A percentile compares a stretch with the other conserved stretches of the same genome.
These are phyloP conservation scores for Ceratocystis smalleyi DNA, from an alignment of 2,329 filamentous ascomycete genomes.

Conservation along the genomic window DNA sequence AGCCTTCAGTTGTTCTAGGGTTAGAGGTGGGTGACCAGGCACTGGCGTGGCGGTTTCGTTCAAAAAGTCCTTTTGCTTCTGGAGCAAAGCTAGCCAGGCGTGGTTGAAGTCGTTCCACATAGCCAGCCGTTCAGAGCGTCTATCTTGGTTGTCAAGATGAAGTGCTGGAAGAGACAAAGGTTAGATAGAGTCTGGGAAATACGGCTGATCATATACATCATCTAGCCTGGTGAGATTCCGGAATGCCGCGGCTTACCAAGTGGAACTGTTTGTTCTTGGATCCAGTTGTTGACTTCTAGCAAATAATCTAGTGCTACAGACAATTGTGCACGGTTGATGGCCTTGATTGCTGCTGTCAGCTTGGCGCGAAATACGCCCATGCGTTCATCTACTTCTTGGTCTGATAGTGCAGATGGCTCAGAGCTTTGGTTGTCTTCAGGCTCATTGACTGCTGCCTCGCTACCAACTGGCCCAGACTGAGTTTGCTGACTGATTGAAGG, in stretches of 20 bases:
- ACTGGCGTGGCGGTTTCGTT: conserved; percentile 40
- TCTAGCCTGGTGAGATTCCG: not conserved
- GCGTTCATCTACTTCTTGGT: conserved; percentile 2
- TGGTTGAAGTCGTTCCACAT: conserved; percentile 92
- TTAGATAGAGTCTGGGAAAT: not conserved
- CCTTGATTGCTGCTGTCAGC: not conserved
- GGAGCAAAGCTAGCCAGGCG: conserved; percentile 71
- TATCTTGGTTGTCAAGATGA: conserved; percentile 16
- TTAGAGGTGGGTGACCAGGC: conserved; percentile 41
- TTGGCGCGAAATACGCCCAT: not conserved
- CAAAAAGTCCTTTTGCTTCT: conserved; percentile 69
- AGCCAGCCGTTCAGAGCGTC: conserved; percentile 48
- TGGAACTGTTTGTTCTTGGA: not conserved
- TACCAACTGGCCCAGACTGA: conserved; percentile 1
- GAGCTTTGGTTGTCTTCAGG: not conserved
- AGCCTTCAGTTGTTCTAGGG: conserved; percentile 52
- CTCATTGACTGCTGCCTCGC: not conserved
- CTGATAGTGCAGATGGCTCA: not conserved
- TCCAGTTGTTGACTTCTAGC: conserved; percentile 2
- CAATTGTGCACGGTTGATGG: not conserved
- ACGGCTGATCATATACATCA: not conserved
- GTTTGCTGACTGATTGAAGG: not conserved
- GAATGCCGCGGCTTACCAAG: conserved; percentile 1
- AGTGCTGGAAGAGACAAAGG: conserved; percentile 9
- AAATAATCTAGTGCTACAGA: not conserved